phyloP scores from a whole-genome alignment of 169 alveolate genomes.

The Cryptosporidium sp. region DNA sequence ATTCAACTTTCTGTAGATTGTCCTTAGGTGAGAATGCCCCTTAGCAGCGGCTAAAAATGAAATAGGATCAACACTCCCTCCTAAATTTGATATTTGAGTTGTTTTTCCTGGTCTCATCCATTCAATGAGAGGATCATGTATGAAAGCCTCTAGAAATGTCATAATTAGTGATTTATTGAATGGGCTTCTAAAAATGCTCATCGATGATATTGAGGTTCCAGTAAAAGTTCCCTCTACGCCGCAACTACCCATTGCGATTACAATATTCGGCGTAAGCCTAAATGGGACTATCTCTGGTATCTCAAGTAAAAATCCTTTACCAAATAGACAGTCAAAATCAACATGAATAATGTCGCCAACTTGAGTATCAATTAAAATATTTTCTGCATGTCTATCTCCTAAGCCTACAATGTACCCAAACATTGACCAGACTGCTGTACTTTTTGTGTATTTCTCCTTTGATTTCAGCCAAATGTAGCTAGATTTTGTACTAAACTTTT shows the following conservation, averaged over 20 bases:
- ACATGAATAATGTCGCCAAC: conserved; percentile 95
- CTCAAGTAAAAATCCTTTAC: conserved; percentile 94
- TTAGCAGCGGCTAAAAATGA: conserved; percentile 80
- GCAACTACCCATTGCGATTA: conserved; percentile 92
- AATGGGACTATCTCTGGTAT: conserved; percentile 98
- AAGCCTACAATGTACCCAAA: conserved; percentile 96
- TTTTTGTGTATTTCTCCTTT: conserved; percentile 89
- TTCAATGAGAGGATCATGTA: conserved; percentile 94
- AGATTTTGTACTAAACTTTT: conserved; percentile 80
- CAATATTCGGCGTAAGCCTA: conserved; percentile 95
- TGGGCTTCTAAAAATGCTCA: conserved; percentile 86
- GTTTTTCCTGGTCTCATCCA: conserved; percentile 88
- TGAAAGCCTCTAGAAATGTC: conserved; percentile 93
- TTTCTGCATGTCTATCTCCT: conserved; percentile 98
- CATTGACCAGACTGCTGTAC: conserved; percentile 95
- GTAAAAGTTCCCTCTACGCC: conserved; percentile 89
- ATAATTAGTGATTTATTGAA: conserved; percentile 85
- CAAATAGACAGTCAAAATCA: conserved; percentile 98
- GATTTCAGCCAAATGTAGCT: conserved; percentile 92
- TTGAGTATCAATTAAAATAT: conserved; percentile 92
- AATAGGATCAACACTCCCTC: conserved; percentile 77
- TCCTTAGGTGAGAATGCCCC: conserved; percentile 80
- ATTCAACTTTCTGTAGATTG: conserved; percentile 81
- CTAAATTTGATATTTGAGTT: conserved; percentile 53
- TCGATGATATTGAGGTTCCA: conserved; percentile 89